These are phyloP conservation scores for Citropsis articulata DNA, from an alignment of 345 rosid species.

Conservation along the genomic window DNA sequence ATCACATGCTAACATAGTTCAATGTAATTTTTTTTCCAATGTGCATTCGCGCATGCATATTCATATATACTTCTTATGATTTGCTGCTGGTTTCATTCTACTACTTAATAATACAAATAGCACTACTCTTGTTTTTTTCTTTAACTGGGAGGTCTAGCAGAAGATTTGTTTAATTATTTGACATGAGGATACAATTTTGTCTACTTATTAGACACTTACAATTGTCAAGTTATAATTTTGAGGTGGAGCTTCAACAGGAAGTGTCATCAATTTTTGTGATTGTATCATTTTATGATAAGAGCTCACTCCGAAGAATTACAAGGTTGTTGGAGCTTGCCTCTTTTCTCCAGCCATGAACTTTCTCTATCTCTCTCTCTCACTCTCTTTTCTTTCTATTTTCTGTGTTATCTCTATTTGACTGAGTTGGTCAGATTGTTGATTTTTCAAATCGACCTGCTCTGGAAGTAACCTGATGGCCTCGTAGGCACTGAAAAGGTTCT, in stretches of 20 bases:
- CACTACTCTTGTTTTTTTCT: too few relatives aligned
- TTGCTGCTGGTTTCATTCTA: too few relatives aligned
- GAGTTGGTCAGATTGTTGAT: not conserved
- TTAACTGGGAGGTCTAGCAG: too few relatives aligned
- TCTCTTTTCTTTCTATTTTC: not conserved
- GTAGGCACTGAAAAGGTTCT: not conserved
- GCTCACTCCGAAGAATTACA: not conserved
- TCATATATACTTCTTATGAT: too few relatives aligned
- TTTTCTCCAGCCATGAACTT: not conserved
- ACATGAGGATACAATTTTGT: too few relatives aligned
- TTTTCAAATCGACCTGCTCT: not conserved
- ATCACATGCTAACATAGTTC: too few relatives aligned
- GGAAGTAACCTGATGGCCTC: not conserved
- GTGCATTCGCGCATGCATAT: too few relatives aligned
- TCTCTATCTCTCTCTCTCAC: too few relatives aligned
- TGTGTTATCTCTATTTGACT: not conserved
- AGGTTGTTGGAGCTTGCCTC: not conserved
- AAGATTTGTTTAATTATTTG: too few relatives aligned
- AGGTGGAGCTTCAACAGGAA: not conserved
- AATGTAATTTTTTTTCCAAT: too few relatives aligned
- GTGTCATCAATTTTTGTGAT: not conserved
- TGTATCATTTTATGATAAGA: not conserved
- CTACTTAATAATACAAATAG: too few relatives aligned
- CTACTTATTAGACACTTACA: not conserved
- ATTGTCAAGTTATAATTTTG: not conserved